Base-by-base conservation (phyloP, 139 green algal species). In the Penium margaritaceum region DNA sequence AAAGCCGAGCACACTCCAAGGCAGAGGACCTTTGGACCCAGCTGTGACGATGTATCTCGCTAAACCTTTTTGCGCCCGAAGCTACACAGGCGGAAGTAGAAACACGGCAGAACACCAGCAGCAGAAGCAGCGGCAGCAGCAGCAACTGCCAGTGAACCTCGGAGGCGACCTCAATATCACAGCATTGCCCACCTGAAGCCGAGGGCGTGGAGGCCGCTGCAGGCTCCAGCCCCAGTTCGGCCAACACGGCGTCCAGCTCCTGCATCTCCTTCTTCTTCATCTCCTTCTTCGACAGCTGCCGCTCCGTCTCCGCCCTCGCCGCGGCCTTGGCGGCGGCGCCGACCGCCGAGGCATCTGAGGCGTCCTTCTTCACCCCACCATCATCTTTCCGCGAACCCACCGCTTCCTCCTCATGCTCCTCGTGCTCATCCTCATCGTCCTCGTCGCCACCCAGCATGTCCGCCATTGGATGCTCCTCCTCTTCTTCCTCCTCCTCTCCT, bases 211-310 rank as follows among this genome's bases (percentile, higher is more conserved):
- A n/a, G n/a, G n/a, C n/a, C n/a, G n/a, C n/a, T n/a, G n/a, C n/a
- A n/a, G n/a, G n/a, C n/a, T n/a, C n/a, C n/a, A 75, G 58, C 15
- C 68, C 38, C 2, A 75, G 27, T 30, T 75, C 38, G 24, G 68
- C 68, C 24, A 84, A 29, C 63, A 85, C 75, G 14, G 75, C 64
- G 30, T 84, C 76, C 37, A 84, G 70, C 51, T 84, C 78, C 24
- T 44, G 77, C 67, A 84, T 62, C 46, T 84, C 76, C 62, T 84
- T 84, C 67, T 79, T 72, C 78, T 84, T 84, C 33, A 72, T 44
- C 78, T 84, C 78, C 64, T 84, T 84, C 44, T 84, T 84, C 36
- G 61, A 80, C 53, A 84, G 77, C 67, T 80, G 73, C 38, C 73
- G 38, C 24, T 77, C 73, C 19, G 70, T 33, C 64, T 75, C 44